Conservation (phyloP, 1,139 yeast species). For the Nakaseomyces kungkrabaensis region DNA sequence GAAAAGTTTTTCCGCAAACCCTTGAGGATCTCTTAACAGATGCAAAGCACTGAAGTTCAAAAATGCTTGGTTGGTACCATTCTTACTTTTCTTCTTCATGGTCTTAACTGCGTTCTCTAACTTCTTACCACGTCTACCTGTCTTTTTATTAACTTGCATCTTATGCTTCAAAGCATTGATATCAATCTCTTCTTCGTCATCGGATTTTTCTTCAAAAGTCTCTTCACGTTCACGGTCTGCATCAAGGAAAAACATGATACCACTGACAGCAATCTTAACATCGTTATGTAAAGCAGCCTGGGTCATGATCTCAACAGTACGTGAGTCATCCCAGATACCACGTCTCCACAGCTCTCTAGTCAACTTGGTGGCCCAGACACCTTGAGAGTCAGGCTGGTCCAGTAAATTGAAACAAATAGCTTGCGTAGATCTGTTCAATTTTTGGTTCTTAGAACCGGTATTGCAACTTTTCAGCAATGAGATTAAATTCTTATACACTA, state of each 20-base stretch:
- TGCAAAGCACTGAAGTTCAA: constrained; percentile 92
- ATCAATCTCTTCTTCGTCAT: constrained; percentile 67
- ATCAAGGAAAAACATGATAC: constrained; percentile 82
- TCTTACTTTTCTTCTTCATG: constrained; percentile 48
- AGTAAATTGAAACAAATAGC: constrained; percentile 79
- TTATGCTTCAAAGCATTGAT: constrained; percentile 64
- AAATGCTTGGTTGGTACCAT: constrained; percentile 51
- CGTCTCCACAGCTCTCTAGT: constrained; percentile 95
- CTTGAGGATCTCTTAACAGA: constrained; percentile 90
- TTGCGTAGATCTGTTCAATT: constrained; percentile 79
- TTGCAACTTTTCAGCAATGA: constrained; percentile 73
- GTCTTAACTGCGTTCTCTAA: constrained; percentile 62
- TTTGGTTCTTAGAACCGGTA: constrained; percentile 70
- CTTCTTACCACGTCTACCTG: constrained; percentile 70
- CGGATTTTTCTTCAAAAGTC: constrained; percentile 58
- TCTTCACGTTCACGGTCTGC: constrained; percentile 95
- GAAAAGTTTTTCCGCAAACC: constrained; percentile 82
- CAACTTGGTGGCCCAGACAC: constrained; percentile 92
- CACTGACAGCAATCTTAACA: constrained; percentile 79
- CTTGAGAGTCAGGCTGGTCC: constrained; percentile 69
- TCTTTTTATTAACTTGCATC: constrained; percentile 72
- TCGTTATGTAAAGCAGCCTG: constrained; percentile 86
- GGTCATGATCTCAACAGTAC: constrained; percentile 94
- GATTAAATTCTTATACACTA: constrained; percentile 69
- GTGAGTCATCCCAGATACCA: constrained; percentile 95